Evolutionary conservation across 805 yeast species (phyloP), one percentile per base, ranked within the genome.

Genomic region (Teunomyces funiuensis): DNA sequence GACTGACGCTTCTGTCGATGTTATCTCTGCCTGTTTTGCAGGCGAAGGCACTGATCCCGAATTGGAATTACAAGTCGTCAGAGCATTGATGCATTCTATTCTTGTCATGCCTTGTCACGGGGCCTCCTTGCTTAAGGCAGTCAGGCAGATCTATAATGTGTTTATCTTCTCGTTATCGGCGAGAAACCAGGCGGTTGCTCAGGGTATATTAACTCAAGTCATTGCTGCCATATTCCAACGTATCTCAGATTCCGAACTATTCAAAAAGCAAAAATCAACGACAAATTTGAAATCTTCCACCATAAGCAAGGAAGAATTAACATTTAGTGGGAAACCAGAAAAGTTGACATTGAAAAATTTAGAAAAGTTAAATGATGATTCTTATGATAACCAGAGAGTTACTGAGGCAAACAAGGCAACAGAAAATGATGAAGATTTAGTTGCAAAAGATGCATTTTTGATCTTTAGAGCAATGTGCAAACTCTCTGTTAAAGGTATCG

Each of bases 401-500:
- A 74, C 72, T 29, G 80, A 71, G 33, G 73, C 76, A 6, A 65
- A 69, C 39, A 65, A 60, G 36, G 71, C 65, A 2, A 59, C 59
- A 37, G 74, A 69, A 28, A 77, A 74, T 39, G 88, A 81, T 44
- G 80, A 79, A 48, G 95, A 87, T 44, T 61, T 83, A 25, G 79
- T 74, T 1, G 82, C 88, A 14, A 90, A 88, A 54, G 99, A 93
- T 61, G 97, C 98, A 0, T 91, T 90, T 56, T 71, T 93, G 44
- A 78, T 93, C 3, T 89, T 93, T 64, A 79, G 99, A 58, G 91
- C 97, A 1, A 85, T 93, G 93, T 87, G 97, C 61, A 89, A 88
- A 57, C 76, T 93, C 13, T 86, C 97, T 2, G 85, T 87, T 36
- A 93, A 93, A 62, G 76, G 83, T 19, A 67, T 91, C 44, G 97